phyloP scores from a whole-genome alignment of 1,139 yeast genomes.

The Yamadazyma blattariae region DNA sequence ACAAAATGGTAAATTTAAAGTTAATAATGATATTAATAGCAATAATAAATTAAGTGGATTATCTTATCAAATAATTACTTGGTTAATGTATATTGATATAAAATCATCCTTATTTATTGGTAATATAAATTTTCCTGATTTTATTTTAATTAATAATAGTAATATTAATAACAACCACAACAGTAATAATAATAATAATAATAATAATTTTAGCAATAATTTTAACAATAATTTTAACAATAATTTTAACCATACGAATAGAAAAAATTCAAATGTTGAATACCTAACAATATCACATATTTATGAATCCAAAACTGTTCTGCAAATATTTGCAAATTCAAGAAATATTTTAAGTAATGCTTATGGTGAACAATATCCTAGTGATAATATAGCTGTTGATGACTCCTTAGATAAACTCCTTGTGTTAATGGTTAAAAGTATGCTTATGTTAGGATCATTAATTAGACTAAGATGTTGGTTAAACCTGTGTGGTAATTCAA shows the following conservation, averaged over 20 bases:
- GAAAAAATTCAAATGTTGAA: slow-evolving; percentile 2
- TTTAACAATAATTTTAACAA: too few species aligned
- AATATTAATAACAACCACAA: too few species aligned
- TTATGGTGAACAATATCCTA: slow-evolving; percentile 4
- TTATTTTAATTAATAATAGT: neutral
- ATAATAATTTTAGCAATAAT: too few species aligned
- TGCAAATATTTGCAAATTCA: slow-evolving; percentile 4
- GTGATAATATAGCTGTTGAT: slow-evolving; percentile 1
- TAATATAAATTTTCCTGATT: slow-evolving; percentile 6
- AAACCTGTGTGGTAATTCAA: slow-evolving; percentile 7
- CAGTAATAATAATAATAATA: too few species aligned
- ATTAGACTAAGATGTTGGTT: slow-evolving; percentile 6
- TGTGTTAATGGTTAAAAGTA: slow-evolving; percentile 5
- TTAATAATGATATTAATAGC: neutral
- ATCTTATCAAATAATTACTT: slow-evolving; percentile 4
- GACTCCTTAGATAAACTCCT: slow-evolving; percentile 1
- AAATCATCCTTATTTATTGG: slow-evolving; percentile 6
- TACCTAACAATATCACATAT: slow-evolving; percentile 5
- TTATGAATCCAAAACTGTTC: slow-evolving; percentile 4
- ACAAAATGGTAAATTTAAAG: too few species aligned
- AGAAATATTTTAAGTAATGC: slow-evolving; percentile 3
- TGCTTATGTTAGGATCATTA: slow-evolving; percentile 4
- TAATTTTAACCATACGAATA: slow-evolving; percentile 1
- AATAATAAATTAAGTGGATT: slow-evolving; percentile 2
- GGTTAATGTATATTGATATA: slow-evolving; percentile 7